Percentiles rank a stretch among this genome's conserved stretches.
phyloP scores from a whole-genome alignment of 2,329 filamentous ascomycete genomes.

The Stagonosporopsis chrysanthemi region DNA sequence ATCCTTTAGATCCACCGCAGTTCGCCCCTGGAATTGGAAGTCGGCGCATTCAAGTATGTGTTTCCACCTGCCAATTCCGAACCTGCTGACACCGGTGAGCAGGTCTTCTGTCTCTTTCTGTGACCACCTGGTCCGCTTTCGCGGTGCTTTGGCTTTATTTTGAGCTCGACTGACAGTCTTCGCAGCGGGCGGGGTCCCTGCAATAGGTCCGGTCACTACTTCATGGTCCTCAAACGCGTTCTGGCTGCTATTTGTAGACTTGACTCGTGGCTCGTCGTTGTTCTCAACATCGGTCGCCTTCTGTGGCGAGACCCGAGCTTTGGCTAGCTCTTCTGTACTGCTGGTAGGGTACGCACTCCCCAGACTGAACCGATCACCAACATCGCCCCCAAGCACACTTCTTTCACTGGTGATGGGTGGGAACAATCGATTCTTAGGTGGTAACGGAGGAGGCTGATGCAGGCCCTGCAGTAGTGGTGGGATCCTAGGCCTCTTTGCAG shows the following conservation, averaged over 20 bases:
- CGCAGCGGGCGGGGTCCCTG: not conserved
- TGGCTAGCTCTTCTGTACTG: constrained; percentile 4
- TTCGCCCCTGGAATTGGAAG: constrained; percentile 64
- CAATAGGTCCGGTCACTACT: not conserved
- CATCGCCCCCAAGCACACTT: constrained; percentile 33
- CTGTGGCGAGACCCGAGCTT: not conserved
- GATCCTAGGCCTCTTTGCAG: constrained; percentile 48
- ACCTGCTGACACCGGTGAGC: constrained; percentile 65
- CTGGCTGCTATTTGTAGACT: not conserved
- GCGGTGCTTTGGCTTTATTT: constrained; percentile 51
- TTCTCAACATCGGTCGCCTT: not conserved
- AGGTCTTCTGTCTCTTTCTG: constrained; percentile 67
- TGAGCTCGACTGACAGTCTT: constrained; percentile 9
- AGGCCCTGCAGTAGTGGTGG: constrained; percentile 64
- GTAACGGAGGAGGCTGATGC: constrained; percentile 66
- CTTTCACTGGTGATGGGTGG: constrained; percentile 65
- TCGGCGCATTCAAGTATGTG: constrained; percentile 65
- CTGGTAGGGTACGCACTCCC: not conserved
- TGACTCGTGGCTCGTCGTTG: not conserved
- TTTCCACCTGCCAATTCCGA: constrained; percentile 71
- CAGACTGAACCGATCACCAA: constrained; percentile 17
- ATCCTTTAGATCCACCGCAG: constrained; percentile 70
- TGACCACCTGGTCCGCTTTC: constrained; percentile 67
- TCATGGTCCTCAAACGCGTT: not conserved
- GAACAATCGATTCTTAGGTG: constrained; percentile 63